Evolutionary conservation across 768 basidiomycete genomes (phyloP).

Genomic region (Rhizopogon vinicolor): DNA sequence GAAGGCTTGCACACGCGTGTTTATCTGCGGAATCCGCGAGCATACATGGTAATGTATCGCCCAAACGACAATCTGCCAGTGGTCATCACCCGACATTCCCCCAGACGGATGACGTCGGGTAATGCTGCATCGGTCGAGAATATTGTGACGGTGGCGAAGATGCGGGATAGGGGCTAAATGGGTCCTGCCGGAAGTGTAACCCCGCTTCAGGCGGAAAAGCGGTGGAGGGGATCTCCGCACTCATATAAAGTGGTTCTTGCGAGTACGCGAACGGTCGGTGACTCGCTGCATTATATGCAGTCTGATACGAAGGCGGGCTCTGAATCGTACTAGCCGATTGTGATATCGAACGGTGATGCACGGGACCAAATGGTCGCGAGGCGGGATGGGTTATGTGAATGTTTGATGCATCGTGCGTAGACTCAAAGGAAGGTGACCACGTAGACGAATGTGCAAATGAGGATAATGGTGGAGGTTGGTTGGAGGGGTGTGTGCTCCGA

Average conservation of each 20-base stretch:
- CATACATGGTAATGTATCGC: background rate
- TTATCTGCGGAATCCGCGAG: background rate
- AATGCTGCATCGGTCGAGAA: slow-evolving; percentile 15
- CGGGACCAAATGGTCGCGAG: slow-evolving; percentile 2
- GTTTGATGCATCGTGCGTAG: slow-evolving; percentile 12
- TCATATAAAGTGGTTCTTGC: background rate
- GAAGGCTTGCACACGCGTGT: background rate
- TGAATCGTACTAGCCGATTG: slow-evolving; percentile 12
- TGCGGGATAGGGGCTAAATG: slow-evolving; percentile 4
- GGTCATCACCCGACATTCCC: slow-evolving; percentile 18
- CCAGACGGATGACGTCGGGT: slow-evolving; percentile 17
- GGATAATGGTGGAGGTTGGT: background rate
- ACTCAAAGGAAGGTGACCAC: slow-evolving; percentile 24
- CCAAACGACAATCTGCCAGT: background rate
- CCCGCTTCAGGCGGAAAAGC: background rate
- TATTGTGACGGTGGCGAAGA: slow-evolving; percentile 10
- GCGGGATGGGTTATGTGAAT: background rate
- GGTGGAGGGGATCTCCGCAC: background rate
- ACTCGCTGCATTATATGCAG: background rate
- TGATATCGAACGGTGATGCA: slow-evolving; percentile 13
- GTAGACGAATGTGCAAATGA: slow-evolving; percentile 2
- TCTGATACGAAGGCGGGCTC: slow-evolving; percentile 8
- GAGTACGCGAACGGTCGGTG: background rate
- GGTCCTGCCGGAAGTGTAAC: background rate
- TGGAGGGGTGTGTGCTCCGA: slow-evolving; percentile 9